Conservation (phyloP, 495 filamentous ascomycete genomes). For the Aspergillus ellipticus region DNA sequence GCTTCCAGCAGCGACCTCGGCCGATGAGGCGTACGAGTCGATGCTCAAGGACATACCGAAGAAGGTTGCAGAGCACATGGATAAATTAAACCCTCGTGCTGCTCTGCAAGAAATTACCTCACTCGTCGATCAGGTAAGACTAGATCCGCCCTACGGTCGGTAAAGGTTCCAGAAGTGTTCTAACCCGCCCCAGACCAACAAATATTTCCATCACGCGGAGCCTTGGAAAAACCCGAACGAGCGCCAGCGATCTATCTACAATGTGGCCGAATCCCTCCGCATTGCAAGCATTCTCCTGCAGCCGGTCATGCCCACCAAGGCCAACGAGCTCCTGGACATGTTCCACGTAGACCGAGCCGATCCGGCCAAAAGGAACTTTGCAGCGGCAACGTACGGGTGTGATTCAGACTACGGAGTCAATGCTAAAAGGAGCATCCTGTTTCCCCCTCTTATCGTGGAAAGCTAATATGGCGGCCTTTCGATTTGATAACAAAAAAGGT, state of each 20-base stretch:
- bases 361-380: conserved; percentile 50
- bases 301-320: conserved; percentile 85
- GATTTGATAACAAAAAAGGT: conserved; percentile 32
- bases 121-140: conserved; percentile 50
- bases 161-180: background rate
- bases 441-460: conserved; percentile 53
- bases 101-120: conserved; percentile 67
- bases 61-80: conserved; percentile 55
- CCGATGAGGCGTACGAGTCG: conserved; percentile 31
- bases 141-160: background rate
- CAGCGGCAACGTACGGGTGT: conserved; percentile 48
- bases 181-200: conserved; percentile 56
- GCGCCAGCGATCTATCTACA: conserved; percentile 57
- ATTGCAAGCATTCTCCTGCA: conserved; percentile 81
- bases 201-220: conserved; percentile 55
- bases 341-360: conserved; percentile 60
- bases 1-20: conserved; percentile 23
- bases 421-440: conserved; percentile 47
- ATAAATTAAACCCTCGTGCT: conserved; percentile 55
- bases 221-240: conserved; percentile 54
- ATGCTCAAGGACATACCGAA: conserved; percentile 32
- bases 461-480: conserved; percentile 26
- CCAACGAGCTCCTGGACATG: conserved; percentile 67
- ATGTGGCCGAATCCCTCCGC: conserved; percentile 73
- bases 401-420: conserved; percentile 69